These are phyloP conservation scores for Xylariaceae sp. DNA, from an alignment of 2,329 filamentous ascomycete species.

Conservation along the genomic window DNA sequence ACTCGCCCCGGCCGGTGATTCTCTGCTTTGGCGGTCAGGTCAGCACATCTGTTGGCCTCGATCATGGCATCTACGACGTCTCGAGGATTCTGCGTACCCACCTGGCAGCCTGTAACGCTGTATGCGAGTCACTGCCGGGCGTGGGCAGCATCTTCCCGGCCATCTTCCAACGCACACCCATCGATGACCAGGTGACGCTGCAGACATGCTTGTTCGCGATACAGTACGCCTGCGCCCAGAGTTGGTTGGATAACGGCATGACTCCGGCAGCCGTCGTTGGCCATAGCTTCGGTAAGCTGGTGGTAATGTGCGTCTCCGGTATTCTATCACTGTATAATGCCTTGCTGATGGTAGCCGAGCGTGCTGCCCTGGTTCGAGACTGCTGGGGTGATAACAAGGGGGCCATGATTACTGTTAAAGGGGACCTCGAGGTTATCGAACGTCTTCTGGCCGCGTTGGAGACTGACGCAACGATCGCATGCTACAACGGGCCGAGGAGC, in stretches of 20 bases:
- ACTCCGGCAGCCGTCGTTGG: constrained; percentile 26
- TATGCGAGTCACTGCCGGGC: constrained; percentile 26
- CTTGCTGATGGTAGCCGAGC: constrained; percentile 21
- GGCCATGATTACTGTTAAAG: constrained; percentile 3
- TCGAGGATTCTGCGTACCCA: not conserved
- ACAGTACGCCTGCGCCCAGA: constrained; percentile 28
- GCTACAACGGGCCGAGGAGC: constrained; percentile 14
- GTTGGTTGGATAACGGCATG: constrained; percentile 27
- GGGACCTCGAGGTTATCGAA: not conserved
- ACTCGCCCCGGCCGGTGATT: constrained; percentile 15
- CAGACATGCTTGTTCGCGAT: constrained; percentile 30
- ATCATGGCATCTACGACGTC: constrained; percentile 16
- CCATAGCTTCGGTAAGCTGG: constrained; percentile 32
- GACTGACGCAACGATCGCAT: constrained; percentile 7
- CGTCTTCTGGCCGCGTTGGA: not conserved
- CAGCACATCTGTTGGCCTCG: constrained; percentile 18
- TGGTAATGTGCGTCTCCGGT: constrained; percentile 27
- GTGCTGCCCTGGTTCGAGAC: constrained; percentile 25
- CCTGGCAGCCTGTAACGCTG: constrained; percentile 9
- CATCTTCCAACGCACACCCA: constrained; percentile 19
- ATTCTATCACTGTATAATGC: constrained; percentile 23
- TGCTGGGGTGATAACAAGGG: constrained; percentile 13
- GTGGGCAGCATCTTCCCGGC: constrained; percentile 23
- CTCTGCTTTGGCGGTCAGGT: constrained; percentile 32
- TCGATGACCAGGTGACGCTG: constrained; percentile 22